Evolutionary conservation across 805 yeast species (phyloP).

Genomic region (Candida caryicola): DNA sequence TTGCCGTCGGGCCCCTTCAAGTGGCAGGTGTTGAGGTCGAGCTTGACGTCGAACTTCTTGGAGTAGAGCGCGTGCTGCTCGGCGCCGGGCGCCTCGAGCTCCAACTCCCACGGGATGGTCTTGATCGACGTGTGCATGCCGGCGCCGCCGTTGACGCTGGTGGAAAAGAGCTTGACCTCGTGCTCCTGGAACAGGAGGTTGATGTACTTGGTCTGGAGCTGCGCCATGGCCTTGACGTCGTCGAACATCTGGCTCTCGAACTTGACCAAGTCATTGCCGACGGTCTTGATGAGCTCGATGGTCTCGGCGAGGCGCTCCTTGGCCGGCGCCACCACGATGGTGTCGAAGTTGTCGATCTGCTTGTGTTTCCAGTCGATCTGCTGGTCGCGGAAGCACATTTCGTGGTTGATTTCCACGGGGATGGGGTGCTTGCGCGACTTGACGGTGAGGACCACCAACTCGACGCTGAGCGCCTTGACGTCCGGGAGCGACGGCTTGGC

Average conservation of each 20-base stretch:
- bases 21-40: constrained; percentile 29
- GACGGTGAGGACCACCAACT: constrained; percentile 35
- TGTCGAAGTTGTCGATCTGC: constrained; percentile 30
- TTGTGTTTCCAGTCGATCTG: constrained; percentile 24
- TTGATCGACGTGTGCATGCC: constrained; percentile 23
- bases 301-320: constrained; percentile 25
- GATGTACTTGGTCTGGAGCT: constrained; percentile 33
- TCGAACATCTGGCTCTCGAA: constrained; percentile 36
- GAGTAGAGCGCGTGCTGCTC: constrained; percentile 18
- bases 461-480: constrained; percentile 32
- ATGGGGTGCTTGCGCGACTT: constrained; percentile 33
- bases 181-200: constrained; percentile 24
- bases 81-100: constrained; percentile 4
- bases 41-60: constrained; percentile 27
- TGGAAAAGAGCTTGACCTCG: constrained; percentile 15
- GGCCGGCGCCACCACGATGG: constrained; percentile 32
- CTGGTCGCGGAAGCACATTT: constrained; percentile 36
- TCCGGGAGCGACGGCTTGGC: constrained; percentile 27
- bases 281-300: constrained; percentile 26
- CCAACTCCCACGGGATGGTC: constrained; percentile 30
- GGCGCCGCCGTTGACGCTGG: constrained; percentile 10
- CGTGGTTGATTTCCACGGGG: constrained; percentile 41
- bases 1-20: constrained; percentile 24
- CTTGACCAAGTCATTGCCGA: constrained; percentile 33
- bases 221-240: constrained; percentile 36